A percentile compares a stretch with the other conserved stretches of the same genome.
Evolutionary conservation across 306 rosid genomes (phyloP).

Genomic region (Rubus parviflorus): DNA sequence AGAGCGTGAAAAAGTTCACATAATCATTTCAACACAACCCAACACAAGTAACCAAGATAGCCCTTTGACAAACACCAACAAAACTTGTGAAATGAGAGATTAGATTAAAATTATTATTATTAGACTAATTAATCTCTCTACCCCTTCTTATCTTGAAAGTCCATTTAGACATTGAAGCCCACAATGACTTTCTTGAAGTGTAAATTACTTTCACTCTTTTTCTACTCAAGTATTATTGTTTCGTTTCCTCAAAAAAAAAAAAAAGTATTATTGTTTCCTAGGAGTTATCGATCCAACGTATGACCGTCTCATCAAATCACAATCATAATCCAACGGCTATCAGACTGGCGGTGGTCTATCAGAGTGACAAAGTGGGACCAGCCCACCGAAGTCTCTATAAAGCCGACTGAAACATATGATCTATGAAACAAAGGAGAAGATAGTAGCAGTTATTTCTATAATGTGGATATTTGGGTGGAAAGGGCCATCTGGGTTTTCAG

Average conservation of each 20-base stretch:
- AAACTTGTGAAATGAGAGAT: no score
- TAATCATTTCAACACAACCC: not conserved
- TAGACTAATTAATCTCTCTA: no score
- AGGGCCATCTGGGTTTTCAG: constrained; percentile 62
- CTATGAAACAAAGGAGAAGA: not conserved
- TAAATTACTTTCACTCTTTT: not conserved
- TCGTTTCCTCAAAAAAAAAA: no score
- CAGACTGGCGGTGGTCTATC: no score
- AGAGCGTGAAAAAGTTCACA: no score
- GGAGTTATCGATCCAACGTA: not conserved
- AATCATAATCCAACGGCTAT: not conserved
- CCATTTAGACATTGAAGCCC: no score
- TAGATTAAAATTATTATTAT: no score
- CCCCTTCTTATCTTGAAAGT: not conserved
- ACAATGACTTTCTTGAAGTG: no score
- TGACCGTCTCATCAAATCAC: not conserved
- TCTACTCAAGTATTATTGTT: no score
- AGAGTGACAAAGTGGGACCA: not conserved
- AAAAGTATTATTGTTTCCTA: no score
- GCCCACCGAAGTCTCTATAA: not conserved
- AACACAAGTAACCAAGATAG: not conserved
- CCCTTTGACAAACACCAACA: no score
- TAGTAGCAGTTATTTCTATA: not conserved
- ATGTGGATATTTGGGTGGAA: constrained; percentile 58
- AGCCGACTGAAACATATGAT: no score